A percentile compares a stretch with the other conserved stretches of the same genome.
Evolutionary conservation across 352 stramenopile genomes (phyloP).

Genomic region (Globisporangium perplexum): DNA sequence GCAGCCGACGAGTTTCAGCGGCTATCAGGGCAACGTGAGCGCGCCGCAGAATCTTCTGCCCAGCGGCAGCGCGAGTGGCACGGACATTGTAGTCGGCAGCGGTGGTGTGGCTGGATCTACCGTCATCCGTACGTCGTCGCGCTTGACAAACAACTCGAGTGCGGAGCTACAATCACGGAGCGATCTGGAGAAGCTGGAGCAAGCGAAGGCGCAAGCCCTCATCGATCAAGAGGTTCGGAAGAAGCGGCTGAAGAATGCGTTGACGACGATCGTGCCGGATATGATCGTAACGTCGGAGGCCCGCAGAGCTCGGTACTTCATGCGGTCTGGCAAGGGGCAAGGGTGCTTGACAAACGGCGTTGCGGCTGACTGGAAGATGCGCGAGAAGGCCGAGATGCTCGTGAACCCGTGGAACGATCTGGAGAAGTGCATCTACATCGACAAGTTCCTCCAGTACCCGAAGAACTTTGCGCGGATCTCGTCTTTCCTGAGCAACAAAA

Average conservation of each 20-base stretch:
- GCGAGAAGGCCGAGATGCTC: conserved; percentile 64
- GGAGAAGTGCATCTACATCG: conserved; percentile 99
- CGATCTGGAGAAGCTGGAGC: conserved; percentile 80
- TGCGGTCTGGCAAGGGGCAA: conserved; percentile 46
- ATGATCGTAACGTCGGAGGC: conserved; percentile 71
- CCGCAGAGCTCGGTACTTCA: conserved; percentile 44
- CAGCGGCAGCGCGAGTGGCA: conserved; percentile 15
- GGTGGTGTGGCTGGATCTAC: conserved; percentile 17
- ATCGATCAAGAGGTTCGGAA: conserved; percentile 79
- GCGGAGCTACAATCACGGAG: conserved; percentile 60
- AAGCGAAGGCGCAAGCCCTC: conserved; percentile 64
- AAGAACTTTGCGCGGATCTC: conserved; percentile 99
- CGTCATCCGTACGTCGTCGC: conserved; percentile 70
- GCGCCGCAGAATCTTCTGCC: conserved; percentile 33
- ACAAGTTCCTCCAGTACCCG: conserved; percentile 98
- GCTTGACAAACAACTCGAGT: conserved; percentile 83
- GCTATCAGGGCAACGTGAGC: conserved; percentile 17
- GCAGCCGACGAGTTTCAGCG: not conserved
- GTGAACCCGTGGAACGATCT: conserved; percentile 97
- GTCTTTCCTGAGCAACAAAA: conserved; percentile 93
- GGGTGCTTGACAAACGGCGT: conserved; percentile 63
- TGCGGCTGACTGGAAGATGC: conserved; percentile 50
- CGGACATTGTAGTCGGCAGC: conserved; percentile 2
- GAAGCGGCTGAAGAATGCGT: conserved; percentile 77
- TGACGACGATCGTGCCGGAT: conserved; percentile 78